Evolutionary conservation across 768 basidiomycete species (phyloP).

Genomic region (Termitomyces sp.): DNA sequence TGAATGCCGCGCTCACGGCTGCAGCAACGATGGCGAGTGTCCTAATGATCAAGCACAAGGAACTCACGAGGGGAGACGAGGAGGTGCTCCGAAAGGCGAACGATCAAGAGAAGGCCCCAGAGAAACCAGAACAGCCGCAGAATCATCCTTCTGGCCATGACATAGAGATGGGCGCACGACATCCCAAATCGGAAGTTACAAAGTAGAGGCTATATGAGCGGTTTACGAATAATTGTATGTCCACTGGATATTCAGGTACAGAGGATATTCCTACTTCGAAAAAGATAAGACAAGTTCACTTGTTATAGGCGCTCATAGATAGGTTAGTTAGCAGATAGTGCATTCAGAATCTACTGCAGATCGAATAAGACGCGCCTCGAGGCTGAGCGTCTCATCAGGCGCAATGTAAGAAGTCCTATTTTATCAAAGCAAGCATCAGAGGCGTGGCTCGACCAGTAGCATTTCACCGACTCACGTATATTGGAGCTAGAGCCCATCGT

Average conservation of each 20-base stretch:
- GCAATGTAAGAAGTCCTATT: conserved; percentile 45
- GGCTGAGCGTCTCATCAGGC: conserved; percentile 36
- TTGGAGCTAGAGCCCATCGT: conserved; percentile 38
- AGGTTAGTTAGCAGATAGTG: conserved; percentile 31
- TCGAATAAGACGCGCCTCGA: conserved; percentile 39
- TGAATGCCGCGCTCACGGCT: conserved; percentile 51
- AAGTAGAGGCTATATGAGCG: background rate
- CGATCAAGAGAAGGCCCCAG: background rate
- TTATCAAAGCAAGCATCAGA: background rate
- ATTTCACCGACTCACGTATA: conserved; percentile 37
- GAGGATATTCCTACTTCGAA: too few species aligned
- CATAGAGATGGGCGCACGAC: background rate
- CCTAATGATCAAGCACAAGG: conserved; percentile 56
- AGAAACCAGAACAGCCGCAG: background rate
- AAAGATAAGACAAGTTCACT: too few species aligned
- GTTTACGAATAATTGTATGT: background rate
- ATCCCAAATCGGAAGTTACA: background rate
- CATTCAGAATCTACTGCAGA: conserved; percentile 30
- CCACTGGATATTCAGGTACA: background rate
- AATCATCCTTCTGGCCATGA: background rate
- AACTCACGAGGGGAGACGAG: conserved; percentile 54
- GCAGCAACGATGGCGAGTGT: conserved; percentile 48
- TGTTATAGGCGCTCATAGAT: too few species aligned
- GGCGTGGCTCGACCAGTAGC: background rate
- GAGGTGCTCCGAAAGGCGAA: conserved; percentile 32